Percentiles rank a stretch among this genome's conserved stretches.
These are phyloP conservation scores for Cucurbita maxima DNA, from an alignment of 306 rosid species.

Conservation along the genomic window DNA sequence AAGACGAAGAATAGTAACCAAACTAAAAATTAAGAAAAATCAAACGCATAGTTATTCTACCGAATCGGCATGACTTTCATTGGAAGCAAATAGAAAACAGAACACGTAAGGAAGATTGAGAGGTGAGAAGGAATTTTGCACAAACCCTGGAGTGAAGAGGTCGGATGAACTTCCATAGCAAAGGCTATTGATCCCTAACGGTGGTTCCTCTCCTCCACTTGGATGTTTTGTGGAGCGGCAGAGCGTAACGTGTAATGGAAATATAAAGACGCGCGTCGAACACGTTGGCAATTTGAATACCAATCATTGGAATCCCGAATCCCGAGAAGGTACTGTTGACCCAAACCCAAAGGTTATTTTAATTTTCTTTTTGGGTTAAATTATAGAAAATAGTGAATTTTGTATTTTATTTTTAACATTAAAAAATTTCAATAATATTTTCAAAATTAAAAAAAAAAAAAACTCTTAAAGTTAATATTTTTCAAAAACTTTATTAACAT, in stretches of 20 bases:
- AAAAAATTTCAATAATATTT: too few relatives aligned
- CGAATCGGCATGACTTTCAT: not conserved
- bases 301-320: not conserved
- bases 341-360: too few relatives aligned
- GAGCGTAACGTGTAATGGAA: not conserved
- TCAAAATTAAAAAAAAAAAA: too few relatives aligned
- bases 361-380: too few relatives aligned
- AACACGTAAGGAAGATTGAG: not conserved
- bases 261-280: slow-evolving; percentile 1
- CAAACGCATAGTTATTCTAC: not conserved
- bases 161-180: not conserved
- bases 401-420: too few relatives aligned
- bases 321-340: not conserved
- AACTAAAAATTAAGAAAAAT: too few relatives aligned
- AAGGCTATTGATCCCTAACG: not conserved
- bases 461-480: too few relatives aligned
- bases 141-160: not conserved
- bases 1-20: too few relatives aligned
- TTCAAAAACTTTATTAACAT: too few relatives aligned
- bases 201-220: not conserved
- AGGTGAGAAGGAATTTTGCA: not conserved
- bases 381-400: too few relatives aligned
- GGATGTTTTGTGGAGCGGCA: not conserved
- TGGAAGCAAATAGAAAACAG: not conserved
- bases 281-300: not conserved